Conservation (phyloP, 768 basidiomycete genomes). For the Suillus paluster region DNA sequence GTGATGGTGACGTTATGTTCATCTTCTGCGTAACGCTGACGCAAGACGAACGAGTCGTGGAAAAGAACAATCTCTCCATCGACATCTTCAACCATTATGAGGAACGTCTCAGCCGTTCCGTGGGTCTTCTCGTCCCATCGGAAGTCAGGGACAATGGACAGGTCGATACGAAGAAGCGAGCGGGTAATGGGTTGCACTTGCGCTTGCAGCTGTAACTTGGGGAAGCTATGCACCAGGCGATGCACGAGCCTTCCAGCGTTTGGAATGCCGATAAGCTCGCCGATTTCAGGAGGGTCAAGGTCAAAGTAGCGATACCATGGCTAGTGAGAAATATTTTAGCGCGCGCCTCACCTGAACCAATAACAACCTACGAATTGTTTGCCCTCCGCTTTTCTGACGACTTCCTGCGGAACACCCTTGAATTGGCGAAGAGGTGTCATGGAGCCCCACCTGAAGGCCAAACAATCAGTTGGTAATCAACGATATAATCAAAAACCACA, state of each 20-base stretch:
- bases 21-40: conserved; percentile 89
- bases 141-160: conserved; percentile 97
- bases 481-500: conserved; percentile 24
- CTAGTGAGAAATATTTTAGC: conserved; percentile 37
- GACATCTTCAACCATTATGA: conserved; percentile 94
- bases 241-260: conserved; percentile 94
- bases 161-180: conserved; percentile 87
- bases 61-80: conserved; percentile 97
- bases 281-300: conserved; percentile 87
- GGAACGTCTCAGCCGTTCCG: conserved; percentile 86
- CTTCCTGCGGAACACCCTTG: conserved; percentile 84
- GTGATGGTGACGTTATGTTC: conserved; percentile 95
- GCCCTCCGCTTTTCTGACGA: conserved; percentile 89
- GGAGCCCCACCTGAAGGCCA: conserved; percentile 80
- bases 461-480: conserved; percentile 5
- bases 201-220: conserved; percentile 93
- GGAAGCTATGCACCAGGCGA: conserved; percentile 93
- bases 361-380: conserved; percentile 86
- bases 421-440: conserved; percentile 98
- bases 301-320: conserved; percentile 99
- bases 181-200: conserved; percentile 97
- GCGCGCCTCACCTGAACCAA: not conserved
- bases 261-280: conserved; percentile 92
- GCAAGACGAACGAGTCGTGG: conserved; percentile 91
- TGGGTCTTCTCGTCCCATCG: conserved; percentile 97